These are phyloP conservation scores for Trichoderma erinaceum DNA, from an alignment of 495 filamentous ascomycete species.

Conservation along the genomic window DNA sequence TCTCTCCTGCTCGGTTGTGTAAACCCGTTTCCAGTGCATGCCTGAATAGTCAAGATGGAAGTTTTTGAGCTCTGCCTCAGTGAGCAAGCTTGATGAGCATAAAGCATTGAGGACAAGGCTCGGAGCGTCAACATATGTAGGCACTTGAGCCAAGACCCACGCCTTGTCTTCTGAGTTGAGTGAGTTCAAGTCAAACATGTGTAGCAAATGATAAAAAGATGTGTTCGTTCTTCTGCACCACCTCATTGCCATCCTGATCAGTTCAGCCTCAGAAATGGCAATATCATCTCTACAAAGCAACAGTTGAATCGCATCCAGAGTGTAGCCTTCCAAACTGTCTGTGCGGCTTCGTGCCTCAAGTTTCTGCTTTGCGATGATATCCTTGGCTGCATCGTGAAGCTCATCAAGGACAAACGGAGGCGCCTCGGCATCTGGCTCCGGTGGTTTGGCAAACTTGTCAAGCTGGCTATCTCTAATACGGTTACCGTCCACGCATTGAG, in stretches of 20 bases:
- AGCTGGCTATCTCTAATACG: slow-evolving; percentile 31
- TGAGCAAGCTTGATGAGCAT: slow-evolving; percentile 34
- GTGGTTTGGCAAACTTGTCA: slow-evolving; percentile 39
- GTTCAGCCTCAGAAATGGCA: slow-evolving; percentile 45
- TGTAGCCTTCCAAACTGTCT: slow-evolving; percentile 22
- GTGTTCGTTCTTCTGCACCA: slow-evolving; percentile 37
- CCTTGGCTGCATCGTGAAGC: slow-evolving; percentile 34
- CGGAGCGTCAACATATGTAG: slow-evolving; percentile 23
- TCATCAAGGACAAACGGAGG: slow-evolving; percentile 42
- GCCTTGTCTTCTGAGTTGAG: slow-evolving; percentile 36
- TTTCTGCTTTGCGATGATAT: background rate
- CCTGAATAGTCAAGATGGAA: slow-evolving; percentile 35
- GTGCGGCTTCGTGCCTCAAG: background rate
- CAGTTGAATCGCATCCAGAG: slow-evolving; percentile 34
- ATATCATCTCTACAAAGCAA: slow-evolving; percentile 36
- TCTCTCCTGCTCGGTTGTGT: slow-evolving; percentile 32
- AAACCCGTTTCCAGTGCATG: slow-evolving; percentile 42
- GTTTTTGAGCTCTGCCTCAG: slow-evolving; percentile 25
- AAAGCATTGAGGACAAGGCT: slow-evolving; percentile 38
- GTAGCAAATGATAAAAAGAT: slow-evolving; percentile 29
- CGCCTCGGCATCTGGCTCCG: slow-evolving; percentile 22
- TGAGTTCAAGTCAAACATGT: slow-evolving; percentile 39
- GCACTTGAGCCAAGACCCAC: slow-evolving; percentile 37
- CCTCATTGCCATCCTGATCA: slow-evolving; percentile 34
- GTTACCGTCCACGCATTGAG: slow-evolving; percentile 47